A percentile compares a stretch with the other conserved stretches of the same genome.
Evolutionary conservation across 768 basidiomycete genomes (phyloP).

Genomic region (Suillus fuscotomentosus): DNA sequence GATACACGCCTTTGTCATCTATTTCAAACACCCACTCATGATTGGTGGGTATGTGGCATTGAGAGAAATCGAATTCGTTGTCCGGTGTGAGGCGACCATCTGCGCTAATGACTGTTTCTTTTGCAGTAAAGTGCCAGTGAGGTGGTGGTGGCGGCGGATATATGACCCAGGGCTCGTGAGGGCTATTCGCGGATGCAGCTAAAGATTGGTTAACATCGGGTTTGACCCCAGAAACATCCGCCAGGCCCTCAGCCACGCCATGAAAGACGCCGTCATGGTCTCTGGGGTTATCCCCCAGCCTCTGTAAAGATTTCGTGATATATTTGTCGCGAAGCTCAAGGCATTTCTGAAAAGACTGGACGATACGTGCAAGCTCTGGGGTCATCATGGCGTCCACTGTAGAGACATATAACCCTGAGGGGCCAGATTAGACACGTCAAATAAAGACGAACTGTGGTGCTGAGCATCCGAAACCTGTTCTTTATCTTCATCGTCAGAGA

Average conservation of each 20-base stretch:
- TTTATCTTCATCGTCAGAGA: slow-evolving; percentile 38
- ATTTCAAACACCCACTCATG: slow-evolving; percentile 67
- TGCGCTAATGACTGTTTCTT: slow-evolving; percentile 43
- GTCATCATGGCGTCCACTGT: slow-evolving; percentile 19
- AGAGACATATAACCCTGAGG: slow-evolving; percentile 1
- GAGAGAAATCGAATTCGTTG: slow-evolving; percentile 61
- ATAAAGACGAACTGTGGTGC: slow-evolving; percentile 26
- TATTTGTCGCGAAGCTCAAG: slow-evolving; percentile 95
- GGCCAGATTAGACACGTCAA: not conserved
- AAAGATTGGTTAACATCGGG: slow-evolving; percentile 50
- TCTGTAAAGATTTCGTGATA: slow-evolving; percentile 81
- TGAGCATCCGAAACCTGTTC: slow-evolving; percentile 28
- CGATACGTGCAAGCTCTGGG: slow-evolving; percentile 53
- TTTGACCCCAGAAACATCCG: slow-evolving; percentile 65
- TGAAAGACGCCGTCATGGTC: slow-evolving; percentile 83
- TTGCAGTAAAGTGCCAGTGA: slow-evolving; percentile 87
- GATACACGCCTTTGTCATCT: slow-evolving; percentile 89
- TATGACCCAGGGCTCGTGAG: slow-evolving; percentile 73
- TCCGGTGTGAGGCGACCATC: slow-evolving; percentile 29
- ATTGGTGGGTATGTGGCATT: slow-evolving; percentile 70
- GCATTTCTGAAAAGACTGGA: slow-evolving; percentile 77
- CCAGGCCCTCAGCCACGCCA: slow-evolving; percentile 60
- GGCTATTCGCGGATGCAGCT: slow-evolving; percentile 24
- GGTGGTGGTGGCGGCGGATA: slow-evolving; percentile 94
- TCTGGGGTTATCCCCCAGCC: slow-evolving; percentile 91